Conservation (phyloP, 768 basidiomycete genomes). For the Boletales sp. region DNA sequence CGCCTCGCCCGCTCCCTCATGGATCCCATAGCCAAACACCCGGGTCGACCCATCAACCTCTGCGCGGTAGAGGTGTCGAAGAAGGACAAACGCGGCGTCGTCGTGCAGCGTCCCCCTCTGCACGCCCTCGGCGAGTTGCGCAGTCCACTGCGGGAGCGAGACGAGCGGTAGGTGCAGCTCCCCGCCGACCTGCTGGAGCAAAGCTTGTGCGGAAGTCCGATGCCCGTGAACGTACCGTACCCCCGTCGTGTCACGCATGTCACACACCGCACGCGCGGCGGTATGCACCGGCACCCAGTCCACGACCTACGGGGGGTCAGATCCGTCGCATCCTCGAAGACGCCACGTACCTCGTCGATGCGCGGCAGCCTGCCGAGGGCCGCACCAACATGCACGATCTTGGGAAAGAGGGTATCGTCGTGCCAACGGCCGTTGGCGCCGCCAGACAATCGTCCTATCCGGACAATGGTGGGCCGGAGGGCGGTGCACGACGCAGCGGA, state of each 20-base stretch:
- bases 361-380: constrained; percentile 18
- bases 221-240: no score
- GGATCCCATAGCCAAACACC: constrained; percentile 2
- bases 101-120: neutral
- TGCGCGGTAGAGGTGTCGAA: neutral
- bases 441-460: constrained; percentile 37
- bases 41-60: neutral
- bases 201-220: no score
- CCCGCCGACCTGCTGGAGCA: neutral
- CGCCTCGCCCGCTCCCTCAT: no score
- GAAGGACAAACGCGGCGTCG: constrained; percentile 3
- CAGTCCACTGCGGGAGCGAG: constrained; percentile 9
- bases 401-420: constrained; percentile 35
- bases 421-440: constrained; percentile 41
- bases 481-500: constrained; percentile 14
- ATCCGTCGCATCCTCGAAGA: no score
- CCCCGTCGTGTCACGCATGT: constrained; percentile 9
- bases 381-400: constrained; percentile 24
- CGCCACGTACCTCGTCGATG: constrained; percentile 17
- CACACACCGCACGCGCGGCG: constrained; percentile 11
- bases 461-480: constrained; percentile 28
- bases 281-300: constrained; percentile 14
- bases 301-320: neutral
- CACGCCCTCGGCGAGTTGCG: neutral
- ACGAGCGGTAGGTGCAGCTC: constrained; percentile 10